phyloP scores from a whole-genome alignment of 2,329 filamentous ascomycete species.

The Fusarium newnesense region DNA sequence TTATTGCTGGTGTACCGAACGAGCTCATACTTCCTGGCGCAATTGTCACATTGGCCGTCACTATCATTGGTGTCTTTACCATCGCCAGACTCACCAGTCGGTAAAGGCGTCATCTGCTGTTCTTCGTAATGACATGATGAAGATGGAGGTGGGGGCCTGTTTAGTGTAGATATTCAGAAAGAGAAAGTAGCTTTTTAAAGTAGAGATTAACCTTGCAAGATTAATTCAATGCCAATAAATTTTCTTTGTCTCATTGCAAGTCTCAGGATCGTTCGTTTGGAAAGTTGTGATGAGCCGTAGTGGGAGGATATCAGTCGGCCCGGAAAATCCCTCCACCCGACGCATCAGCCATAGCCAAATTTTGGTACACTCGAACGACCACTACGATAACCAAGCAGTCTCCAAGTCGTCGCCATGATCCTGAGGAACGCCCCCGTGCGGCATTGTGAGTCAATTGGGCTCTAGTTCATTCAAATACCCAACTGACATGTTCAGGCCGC shows the following conservation, averaged over 20 bases:
- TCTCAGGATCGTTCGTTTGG: background rate
- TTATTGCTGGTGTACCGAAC: conserved; percentile 92
- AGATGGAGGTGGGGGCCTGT: conserved; percentile 37
- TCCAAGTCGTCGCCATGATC: conserved; percentile 60
- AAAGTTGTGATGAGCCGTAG: background rate
- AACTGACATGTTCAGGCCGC: conserved; percentile 57
- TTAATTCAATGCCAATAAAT: conserved; percentile 34
- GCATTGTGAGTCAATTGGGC: conserved; percentile 58
- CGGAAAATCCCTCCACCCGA: conserved; percentile 42
- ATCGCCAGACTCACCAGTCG: conserved; percentile 75
- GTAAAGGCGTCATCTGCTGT: conserved; percentile 48
- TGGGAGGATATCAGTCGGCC: conserved; percentile 15
- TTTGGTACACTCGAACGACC: conserved; percentile 43
- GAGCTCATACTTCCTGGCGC: conserved; percentile 93
- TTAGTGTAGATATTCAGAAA: conserved; percentile 49
- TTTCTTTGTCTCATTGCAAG: conserved; percentile 11
- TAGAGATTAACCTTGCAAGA: conserved; percentile 43
- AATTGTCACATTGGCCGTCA: conserved; percentile 92
- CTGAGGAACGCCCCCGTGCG: conserved; percentile 64
- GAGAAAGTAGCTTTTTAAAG: conserved; percentile 41
- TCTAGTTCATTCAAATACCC: background rate
- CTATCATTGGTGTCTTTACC: conserved; percentile 93
- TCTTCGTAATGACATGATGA: conserved; percentile 51
- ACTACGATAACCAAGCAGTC: conserved; percentile 31
- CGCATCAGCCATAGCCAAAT: conserved; percentile 40